Evolutionary conservation across 257 asterid genomes (phyloP).

Genomic region (Vinca minor): DNA sequence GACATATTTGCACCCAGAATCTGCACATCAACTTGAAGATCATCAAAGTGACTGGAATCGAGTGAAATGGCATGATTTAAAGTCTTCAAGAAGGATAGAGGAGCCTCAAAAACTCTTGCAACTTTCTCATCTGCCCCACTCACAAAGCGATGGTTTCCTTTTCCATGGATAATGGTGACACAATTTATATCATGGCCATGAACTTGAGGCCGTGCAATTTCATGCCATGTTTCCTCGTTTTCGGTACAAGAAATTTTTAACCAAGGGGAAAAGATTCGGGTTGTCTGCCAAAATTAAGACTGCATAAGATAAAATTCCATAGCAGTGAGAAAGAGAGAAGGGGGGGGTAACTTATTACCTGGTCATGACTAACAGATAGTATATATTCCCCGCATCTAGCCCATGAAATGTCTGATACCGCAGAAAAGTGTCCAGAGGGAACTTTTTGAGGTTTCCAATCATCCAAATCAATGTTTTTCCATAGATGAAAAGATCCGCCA

Average conservation of each 20-base stretch:
- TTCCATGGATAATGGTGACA: conserved; percentile 60
- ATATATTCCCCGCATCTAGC: conserved; percentile 69
- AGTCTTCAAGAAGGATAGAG: conserved; percentile 81
- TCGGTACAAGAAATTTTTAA: conserved; percentile 26
- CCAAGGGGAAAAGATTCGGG: conserved; percentile 83
- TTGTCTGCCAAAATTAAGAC: conserved; percentile 50
- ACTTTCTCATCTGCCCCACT: conserved; percentile 98
- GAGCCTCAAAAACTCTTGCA: conserved; percentile 88
- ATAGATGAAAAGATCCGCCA: conserved; percentile 90
- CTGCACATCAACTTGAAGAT: conserved; percentile 58
- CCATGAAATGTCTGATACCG: conserved; percentile 87
- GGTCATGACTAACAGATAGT: conserved; percentile 92
- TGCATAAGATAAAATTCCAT: conserved; percentile 7
- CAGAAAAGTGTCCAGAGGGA: conserved; percentile 91
- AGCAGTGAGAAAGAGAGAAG: background rate
- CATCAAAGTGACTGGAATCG: conserved; percentile 34
- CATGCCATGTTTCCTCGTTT: conserved; percentile 72
- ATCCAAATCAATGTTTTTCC: conserved; percentile 79
- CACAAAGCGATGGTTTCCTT: conserved; percentile 82
- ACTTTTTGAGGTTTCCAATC: conserved; percentile 97
- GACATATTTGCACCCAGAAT: conserved; percentile 97
- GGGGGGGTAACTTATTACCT: conserved; percentile 36
- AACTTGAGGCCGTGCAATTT: conserved; percentile 97
- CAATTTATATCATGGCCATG: conserved; percentile 97
- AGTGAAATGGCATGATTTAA: conserved; percentile 48